These are phyloP conservation scores for Phanerochaete carnosa DNA, from an alignment of 768 basidiomycete species.

Conservation along the genomic window DNA sequence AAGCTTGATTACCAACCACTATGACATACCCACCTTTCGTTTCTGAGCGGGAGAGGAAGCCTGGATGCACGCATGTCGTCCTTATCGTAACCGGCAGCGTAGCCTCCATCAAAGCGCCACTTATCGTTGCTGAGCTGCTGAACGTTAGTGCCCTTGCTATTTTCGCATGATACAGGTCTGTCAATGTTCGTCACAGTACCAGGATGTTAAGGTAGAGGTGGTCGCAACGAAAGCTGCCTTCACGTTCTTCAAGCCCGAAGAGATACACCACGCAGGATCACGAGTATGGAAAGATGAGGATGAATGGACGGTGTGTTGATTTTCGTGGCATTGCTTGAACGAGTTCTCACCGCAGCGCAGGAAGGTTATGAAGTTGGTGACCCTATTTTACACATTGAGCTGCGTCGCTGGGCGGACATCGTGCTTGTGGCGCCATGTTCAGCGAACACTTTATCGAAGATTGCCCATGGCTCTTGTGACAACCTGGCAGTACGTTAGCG, in stretches of 20 bases:
- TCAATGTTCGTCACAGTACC: conserved; percentile 45
- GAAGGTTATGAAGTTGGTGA: conserved; percentile 75
- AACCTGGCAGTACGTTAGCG: conserved; percentile 69
- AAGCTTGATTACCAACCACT: conserved; percentile 2
- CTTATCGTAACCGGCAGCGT: conserved; percentile 94
- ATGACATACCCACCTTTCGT: conserved; percentile 13
- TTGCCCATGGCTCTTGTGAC: conserved; percentile 85
- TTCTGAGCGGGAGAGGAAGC: conserved; percentile 21
- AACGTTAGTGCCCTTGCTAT: conserved; percentile 40
- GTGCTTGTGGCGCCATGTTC: conserved; percentile 95
- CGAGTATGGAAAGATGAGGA: conserved; percentile 87
- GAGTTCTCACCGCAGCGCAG: conserved; percentile 34
- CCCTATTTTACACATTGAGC: conserved; percentile 94
- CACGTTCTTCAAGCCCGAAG: conserved; percentile 64
- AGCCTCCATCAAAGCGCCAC: conserved; percentile 88
- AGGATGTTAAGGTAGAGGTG: conserved; percentile 75
- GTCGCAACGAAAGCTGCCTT: conserved; percentile 78
- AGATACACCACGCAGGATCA: conserved; percentile 49
- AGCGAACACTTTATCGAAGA: conserved; percentile 94
- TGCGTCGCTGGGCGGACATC: conserved; percentile 91
- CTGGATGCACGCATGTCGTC: conserved; percentile 60
- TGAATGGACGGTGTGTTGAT: conserved; percentile 82
- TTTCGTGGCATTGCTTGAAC: neutral
- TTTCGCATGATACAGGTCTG: neutral
- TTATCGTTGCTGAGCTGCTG: conserved; percentile 79